Evolutionary conservation across 2,329 filamentous ascomycete genomes (phyloP), one percentile per base, ranked within the genome.

Genomic region (Ophiostoma himal-ulmi): DNA sequence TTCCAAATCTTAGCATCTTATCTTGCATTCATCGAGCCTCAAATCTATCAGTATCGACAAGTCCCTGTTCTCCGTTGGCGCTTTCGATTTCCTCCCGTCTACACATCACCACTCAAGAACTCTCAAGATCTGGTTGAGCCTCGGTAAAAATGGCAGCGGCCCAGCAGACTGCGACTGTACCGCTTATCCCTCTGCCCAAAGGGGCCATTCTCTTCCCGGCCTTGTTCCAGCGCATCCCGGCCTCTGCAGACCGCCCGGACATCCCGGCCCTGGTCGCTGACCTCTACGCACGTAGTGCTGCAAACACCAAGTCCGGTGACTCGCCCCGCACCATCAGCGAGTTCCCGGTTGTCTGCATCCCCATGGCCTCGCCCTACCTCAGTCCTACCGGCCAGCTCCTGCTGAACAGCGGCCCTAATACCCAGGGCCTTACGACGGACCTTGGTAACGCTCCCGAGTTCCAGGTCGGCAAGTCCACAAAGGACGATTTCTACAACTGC

Each of bases 261-360:
- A 90, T 98, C 74, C 90, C 93, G 69, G 91, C 94, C 68, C 87
- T 98, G 64, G 88, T 99, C 71, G 91, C 93, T 26, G 89, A 90
- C 75, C 87, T 97, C 72, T 94, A 96, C 80, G 91, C 91, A 76
- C 88, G 89, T 75, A 89, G 89, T 37, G 84, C 91, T 39, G 67
- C 68, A 17, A 62, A 62, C 20, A 37, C 65, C 44, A 39, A 62
- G 34, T 22, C 68, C 57, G 89, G 89, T 76, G 86, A 89, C 74
- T 86, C 88, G 37, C 86, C 85, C 73, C 84, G 88, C 74, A 83
- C 86, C 73, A 83, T 89, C 76, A 86, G 89, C 74, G 83, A 84
- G 74, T 88, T 97, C 75, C 89, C 91, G 10, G 89, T 98, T 74
- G 93, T 91, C 69, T 98, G 94, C 79, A 89, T 98, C 70, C 95